Evolutionary conservation across 2,329 filamentous ascomycete genomes (phyloP).

Genomic region (Alternaria sp.): DNA sequence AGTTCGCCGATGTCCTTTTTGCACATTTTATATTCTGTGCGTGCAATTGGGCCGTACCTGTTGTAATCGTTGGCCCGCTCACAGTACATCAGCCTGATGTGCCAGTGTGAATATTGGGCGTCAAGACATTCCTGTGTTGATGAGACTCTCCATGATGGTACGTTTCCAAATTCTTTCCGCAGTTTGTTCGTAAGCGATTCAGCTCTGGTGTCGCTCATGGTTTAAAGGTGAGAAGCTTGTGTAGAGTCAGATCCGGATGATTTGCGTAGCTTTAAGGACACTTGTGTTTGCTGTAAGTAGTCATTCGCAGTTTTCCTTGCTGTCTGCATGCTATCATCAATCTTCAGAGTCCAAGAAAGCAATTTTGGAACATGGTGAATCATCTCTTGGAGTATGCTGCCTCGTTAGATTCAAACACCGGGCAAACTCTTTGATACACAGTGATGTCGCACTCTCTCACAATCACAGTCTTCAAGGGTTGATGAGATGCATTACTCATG

Average conservation of each 20-base stretch:
- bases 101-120: neutral
- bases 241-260: too few relatives aligned
- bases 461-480: too few relatives aligned
- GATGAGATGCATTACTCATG: neutral
- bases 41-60: neutral
- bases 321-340: neutral
- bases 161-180: neutral
- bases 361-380: neutral
- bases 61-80: neutral
- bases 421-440: accelerated
- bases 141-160: neutral
- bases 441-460: too few relatives aligned
- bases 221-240: neutral
- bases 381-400: neutral
- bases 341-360: neutral
- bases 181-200: neutral
- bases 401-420: too few relatives aligned
- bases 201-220: neutral
- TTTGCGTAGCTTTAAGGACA: neutral
- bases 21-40: neutral
- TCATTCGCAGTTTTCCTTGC: neutral
- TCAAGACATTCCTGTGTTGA: neutral
- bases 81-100: neutral
- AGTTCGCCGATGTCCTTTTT: neutral
- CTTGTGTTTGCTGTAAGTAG: neutral